Evolutionary conservation across 176 grass and related monocot genomes (phyloP).

Genomic region (Guadua angustifolia): DNA sequence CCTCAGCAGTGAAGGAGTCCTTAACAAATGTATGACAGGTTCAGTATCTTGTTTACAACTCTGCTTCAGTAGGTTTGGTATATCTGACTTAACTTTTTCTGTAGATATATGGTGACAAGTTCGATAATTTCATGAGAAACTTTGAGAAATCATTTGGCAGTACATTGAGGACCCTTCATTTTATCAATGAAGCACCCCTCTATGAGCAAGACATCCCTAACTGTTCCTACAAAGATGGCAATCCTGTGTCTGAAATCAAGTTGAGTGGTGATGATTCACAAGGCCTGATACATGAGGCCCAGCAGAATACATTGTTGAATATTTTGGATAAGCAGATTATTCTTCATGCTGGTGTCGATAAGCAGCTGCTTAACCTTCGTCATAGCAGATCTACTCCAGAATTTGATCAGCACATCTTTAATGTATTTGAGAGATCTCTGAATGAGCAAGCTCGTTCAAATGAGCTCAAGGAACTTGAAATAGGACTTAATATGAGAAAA

Average conservation of each 20-base stretch:
- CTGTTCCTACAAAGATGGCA: slow-evolving; percentile 33
- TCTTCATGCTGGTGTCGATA: slow-evolving; percentile 47
- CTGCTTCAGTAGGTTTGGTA: slow-evolving; percentile 21
- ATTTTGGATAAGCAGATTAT: slow-evolving; percentile 46
- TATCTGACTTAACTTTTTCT: slow-evolving; percentile 39
- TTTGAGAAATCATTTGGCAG: slow-evolving; percentile 90
- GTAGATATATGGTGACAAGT: slow-evolving; percentile 90
- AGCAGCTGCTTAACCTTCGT: slow-evolving; percentile 60
- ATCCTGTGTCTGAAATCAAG: slow-evolving; percentile 44
- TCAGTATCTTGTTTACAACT: slow-evolving; percentile 34
- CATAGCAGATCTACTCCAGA: slow-evolving; percentile 44
- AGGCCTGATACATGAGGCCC: slow-evolving; percentile 22
- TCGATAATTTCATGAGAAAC: slow-evolving; percentile 68
- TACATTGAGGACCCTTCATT: slow-evolving; percentile 78
- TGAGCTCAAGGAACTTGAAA: slow-evolving; percentile 86
- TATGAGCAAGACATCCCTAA: slow-evolving; percentile 43
- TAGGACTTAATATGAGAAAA: slow-evolving; percentile 69
- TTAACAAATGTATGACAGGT: slow-evolving; percentile 78
- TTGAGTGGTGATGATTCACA: slow-evolving; percentile 43
- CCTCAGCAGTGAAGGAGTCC: slow-evolving; percentile 79
- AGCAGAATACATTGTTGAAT: slow-evolving; percentile 21
- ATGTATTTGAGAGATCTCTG: slow-evolving; percentile 76
- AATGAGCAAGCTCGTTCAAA: slow-evolving; percentile 81
- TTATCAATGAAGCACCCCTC: slow-evolving; percentile 46
- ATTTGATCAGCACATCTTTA: slow-evolving; percentile 56